Evolutionary conservation across 768 basidiomycete species (phyloP), one percentile per base, ranked within the genome.

Genomic region (Collybiopsis confluens): DNA sequence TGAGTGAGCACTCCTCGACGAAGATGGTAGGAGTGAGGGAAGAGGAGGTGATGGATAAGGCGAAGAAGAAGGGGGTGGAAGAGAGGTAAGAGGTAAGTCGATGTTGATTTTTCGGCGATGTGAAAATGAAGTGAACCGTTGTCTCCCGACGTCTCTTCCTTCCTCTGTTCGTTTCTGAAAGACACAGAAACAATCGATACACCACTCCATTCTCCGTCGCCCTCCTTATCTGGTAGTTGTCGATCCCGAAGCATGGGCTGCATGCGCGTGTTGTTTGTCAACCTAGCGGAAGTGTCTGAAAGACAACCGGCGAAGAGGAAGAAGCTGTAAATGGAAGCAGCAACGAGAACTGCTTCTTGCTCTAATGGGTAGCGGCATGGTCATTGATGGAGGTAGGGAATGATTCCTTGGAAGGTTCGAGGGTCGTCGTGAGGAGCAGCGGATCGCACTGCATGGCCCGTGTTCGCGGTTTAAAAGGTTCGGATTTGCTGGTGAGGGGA

Each of bases 141-240:
- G 50, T 40, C 7, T n/a, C 35, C 15, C n/a, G n/a, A n/a, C n/a
- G n/a, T n/a, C n/a, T n/a, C n/a, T n/a, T n/a, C n/a, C n/a, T n/a
- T n/a, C n/a, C n/a, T n/a, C n/a, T n/a, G n/a, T n/a, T n/a, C n/a
- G 0, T 46, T 30, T 9, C 10, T 30, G 2, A 13, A 5, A 33
- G 30, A 13, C 30, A 33, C 30, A 2, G 68, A 62, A 57, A 82
- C 68, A 5, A 85, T 85, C n/a, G 81, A 78, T 28, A 88, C 69
- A 1, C 88, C 86, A 7, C 87, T 71, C 86, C 86, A 90, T 16
- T 75, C 68, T 20, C 78, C 73, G 9, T 86, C 85, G 16, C 36
- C 71, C 77, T 33, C 72, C 70, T 8, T 81, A 74, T 40, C 75
- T 65, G 16, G 69, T n/a, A 61, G 58, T 72, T 63, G 24, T 70